These are phyloP conservation scores for Hydnum rufescens DNA, from an alignment of 768 basidiomycete genomes.

Conservation along the genomic window DNA sequence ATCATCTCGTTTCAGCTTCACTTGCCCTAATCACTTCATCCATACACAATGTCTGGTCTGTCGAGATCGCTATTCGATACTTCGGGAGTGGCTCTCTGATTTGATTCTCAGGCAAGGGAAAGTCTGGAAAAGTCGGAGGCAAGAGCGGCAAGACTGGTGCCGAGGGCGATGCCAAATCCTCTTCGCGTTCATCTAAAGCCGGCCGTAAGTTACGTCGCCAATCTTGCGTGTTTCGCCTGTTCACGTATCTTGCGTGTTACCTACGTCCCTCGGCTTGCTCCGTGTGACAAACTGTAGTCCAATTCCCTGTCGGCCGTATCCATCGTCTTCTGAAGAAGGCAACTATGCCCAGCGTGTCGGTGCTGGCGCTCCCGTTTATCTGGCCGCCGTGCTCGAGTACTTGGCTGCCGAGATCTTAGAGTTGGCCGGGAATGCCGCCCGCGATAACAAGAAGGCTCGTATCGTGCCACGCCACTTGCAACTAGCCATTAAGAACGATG, in stretches of 20 bases:
- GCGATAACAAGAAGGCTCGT: constrained; percentile 88
- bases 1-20: background rate
- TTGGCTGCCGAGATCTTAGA: constrained; percentile 88
- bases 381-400: constrained; percentile 81
- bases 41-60: constrained; percentile 3
- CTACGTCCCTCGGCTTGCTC: background rate
- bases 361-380: constrained; percentile 84
- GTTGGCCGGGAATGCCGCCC: constrained; percentile 73
- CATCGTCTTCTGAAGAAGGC: constrained; percentile 73
- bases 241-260: constrained; percentile 13
- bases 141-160: constrained; percentile 18
- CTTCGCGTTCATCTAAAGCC: constrained; percentile 24
- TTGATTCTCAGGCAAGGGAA: constrained; percentile 13
- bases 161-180: constrained; percentile 16
- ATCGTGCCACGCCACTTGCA: constrained; percentile 87
- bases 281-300: constrained; percentile 18
- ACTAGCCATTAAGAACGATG: constrained; percentile 80
- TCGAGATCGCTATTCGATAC: background rate
- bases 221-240: no score
- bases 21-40: background rate
- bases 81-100: background rate
- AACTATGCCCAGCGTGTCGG: constrained; percentile 81
- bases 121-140: constrained; percentile 14
- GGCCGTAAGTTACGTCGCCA: constrained; percentile 11
- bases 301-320: constrained; percentile 85